Base-by-base conservation (phyloP, 2,329 filamentous ascomycete genomes). In the Alternaria postmessia region DNA sequence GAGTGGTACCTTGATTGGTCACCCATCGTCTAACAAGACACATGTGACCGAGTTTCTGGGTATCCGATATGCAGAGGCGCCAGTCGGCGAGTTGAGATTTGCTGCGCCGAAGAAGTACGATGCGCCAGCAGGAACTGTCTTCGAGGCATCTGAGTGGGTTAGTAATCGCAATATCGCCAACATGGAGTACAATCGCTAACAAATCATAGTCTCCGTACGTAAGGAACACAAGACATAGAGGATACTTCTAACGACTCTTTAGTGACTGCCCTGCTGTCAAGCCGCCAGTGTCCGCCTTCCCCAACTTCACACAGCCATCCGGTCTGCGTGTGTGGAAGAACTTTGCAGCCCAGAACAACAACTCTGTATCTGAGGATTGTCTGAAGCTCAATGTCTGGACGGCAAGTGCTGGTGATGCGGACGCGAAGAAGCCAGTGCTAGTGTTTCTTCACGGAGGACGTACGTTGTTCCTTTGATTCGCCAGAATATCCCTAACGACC, bases 51-150 rank as follows among this genome's bases (percentile, higher is more conserved):
- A 79, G 32, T 80, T 77, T 39, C 57, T 79, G 18, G 77, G 76
- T 18, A 75, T 79, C 36, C 73, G 71, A 9, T 80, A 76, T 53
- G 78, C 75, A 1, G 64, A 73, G 59, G 68, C 76, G 16, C 76
- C 77, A 9, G 57, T 74, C 18, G 77, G 73, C 8, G 62, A 72
- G 30, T 62, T 78, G 28, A 69, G 77, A 38, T 79, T 78, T 57
- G 73, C 70, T 9, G 65, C 73, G 4, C 73, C 74, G 3, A 67
- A 74, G 54, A 67, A 60, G 46, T 74, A 70, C 59, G 36, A 66
- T 30, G 69, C 72, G 22, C 66, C 65, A 28, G 30, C 36, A 53
- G 70, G 63, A 20, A 62, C 62, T 8, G 54, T 73, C 7, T 72
- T 68, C 42, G 59, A 69, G 42, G 71, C 72, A 8, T 69, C 66